phyloP scores from a whole-genome alignment of 2,329 filamentous ascomycete species.

The Scytalidium sp. region DNA sequence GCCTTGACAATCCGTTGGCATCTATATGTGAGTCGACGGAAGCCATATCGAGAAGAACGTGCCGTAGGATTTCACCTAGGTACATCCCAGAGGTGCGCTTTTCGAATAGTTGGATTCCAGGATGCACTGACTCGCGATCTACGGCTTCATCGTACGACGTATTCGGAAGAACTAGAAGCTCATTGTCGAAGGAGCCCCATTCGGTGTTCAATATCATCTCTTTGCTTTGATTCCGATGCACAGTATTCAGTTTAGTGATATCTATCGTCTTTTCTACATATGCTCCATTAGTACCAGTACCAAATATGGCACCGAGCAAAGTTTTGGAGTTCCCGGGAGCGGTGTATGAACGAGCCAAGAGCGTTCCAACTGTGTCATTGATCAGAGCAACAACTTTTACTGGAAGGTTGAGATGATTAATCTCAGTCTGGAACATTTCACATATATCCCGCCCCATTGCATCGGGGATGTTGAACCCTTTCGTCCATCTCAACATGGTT shows the following conservation, averaged over 20 bases:
- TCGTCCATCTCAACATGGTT: slow-evolving; percentile 89
- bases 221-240: slow-evolving; percentile 74
- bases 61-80: slow-evolving; percentile 82
- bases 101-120: slow-evolving; percentile 95
- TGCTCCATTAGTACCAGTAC: slow-evolving; percentile 92
- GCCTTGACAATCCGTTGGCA: neutral
- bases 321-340: slow-evolving; percentile 80
- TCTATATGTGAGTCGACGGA: neutral
- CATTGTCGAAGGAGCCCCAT: slow-evolving; percentile 96
- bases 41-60: slow-evolving; percentile 69
- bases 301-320: slow-evolving; percentile 90
- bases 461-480: slow-evolving; percentile 92
- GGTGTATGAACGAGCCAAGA: slow-evolving; percentile 94
- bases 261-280: slow-evolving; percentile 88
- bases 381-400: slow-evolving; percentile 91
- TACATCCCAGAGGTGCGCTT: slow-evolving; percentile 98
- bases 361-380: slow-evolving; percentile 92
- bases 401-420: slow-evolving; percentile 78
- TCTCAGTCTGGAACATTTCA: slow-evolving; percentile 78
- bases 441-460: slow-evolving; percentile 91
- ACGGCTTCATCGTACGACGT: slow-evolving; percentile 77
- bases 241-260: slow-evolving; percentile 70
- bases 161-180: slow-evolving; percentile 80
- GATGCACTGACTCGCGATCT: slow-evolving; percentile 77
- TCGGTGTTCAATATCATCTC: slow-evolving; percentile 97